phyloP scores from a whole-genome alignment of 768 basidiomycete genomes.

The Peribolospora baueri region DNA sequence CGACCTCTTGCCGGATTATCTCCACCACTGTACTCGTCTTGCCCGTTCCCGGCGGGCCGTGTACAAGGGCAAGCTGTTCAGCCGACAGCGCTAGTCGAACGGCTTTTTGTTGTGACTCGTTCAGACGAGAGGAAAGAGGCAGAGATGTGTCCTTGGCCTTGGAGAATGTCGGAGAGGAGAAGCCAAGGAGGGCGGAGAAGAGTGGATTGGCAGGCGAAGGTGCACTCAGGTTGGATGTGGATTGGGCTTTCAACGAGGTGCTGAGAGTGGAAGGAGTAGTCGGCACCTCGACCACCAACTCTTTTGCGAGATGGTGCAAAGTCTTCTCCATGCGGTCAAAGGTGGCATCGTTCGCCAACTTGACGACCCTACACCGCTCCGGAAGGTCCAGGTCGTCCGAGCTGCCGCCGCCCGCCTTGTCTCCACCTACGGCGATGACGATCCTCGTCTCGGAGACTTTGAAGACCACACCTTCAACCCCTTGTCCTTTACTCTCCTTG shows the following conservation, averaged over 20 bases:
- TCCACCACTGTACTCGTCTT: conserved; percentile 93
- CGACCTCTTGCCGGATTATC: conserved; percentile 53
- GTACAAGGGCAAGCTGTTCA: conserved; percentile 67
- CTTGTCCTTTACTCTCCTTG: conserved; percentile 20
- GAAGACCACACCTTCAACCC: conserved; percentile 62
- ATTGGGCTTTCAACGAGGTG: too few relatives aligned
- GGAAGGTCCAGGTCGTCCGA: conserved; percentile 52
- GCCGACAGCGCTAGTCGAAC: conserved; percentile 52
- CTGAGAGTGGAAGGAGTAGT: background rate
- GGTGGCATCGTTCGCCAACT: conserved; percentile 76
- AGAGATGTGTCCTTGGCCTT: conserved; percentile 21
- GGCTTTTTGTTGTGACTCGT: conserved; percentile 61
- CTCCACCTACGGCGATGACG: conserved; percentile 44
- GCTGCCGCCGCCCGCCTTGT: conserved; percentile 24
- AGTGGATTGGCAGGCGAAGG: conserved; percentile 5
- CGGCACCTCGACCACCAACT: conserved; percentile 14
- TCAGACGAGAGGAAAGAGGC: conserved; percentile 28
- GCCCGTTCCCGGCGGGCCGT: conserved; percentile 89
- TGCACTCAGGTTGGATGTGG: background rate
- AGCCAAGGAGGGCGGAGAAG: conserved; percentile 49
- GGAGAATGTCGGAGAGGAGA: conserved; percentile 20
- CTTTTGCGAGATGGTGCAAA: conserved; percentile 37
- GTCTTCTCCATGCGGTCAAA: conserved; percentile 82
- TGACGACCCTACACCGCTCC: conserved; percentile 45
- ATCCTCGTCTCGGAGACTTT: conserved; percentile 52